Evolutionary conservation across 2,329 filamentous ascomycete species (phyloP), one percentile per base, ranked within the genome.

Genomic region (Cladosporium oxysporum): DNA sequence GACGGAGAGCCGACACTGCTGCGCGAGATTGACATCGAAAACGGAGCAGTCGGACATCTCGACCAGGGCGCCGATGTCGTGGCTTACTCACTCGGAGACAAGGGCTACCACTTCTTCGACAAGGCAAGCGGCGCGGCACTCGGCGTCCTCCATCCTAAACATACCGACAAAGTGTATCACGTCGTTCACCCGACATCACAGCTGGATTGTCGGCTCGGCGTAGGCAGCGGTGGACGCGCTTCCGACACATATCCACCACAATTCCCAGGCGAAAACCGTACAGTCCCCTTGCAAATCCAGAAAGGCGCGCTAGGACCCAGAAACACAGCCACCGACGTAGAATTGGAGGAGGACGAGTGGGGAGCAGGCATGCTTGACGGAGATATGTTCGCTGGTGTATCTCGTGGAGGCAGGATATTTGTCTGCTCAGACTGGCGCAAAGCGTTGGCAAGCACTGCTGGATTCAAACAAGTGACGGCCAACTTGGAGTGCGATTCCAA

Each of bases 301-400:
- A 55, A 41, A 7, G 71, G 73, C 6, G 26, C 23, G 35, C 60
- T 53, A 23, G 63, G 66, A 5, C 69, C 68, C 7, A 23, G 64
- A 4, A 28, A 62, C 8, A 50, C n/a, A 11, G 33, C 66, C n/a
- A 67, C 64, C n/a, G 62, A 66, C 6, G 55, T 70, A 49, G 66
- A 70, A 4, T 65, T 72, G 3, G 72, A 73, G 1, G 76, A 79
- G 5, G 79, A 83, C 57, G 80, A 83, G 68, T 83, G 81, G 81
- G 81, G 81, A 21, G 80, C 81, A 2, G 81, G 81, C 5, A 79
- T 82, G 78, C 65, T 82, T 6, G 66, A 76, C 44, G 79, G 77
- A 1, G 69, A 79, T 23, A 69, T 80, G 26, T 79, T 83, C 67
- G 80, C 79, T 1, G 81, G 81, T 41, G 74, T 82, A 37, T 82